Base-by-base conservation (phyloP, 2,329 filamentous ascomycete genomes). In the Pseudocercospora musae region DNA sequence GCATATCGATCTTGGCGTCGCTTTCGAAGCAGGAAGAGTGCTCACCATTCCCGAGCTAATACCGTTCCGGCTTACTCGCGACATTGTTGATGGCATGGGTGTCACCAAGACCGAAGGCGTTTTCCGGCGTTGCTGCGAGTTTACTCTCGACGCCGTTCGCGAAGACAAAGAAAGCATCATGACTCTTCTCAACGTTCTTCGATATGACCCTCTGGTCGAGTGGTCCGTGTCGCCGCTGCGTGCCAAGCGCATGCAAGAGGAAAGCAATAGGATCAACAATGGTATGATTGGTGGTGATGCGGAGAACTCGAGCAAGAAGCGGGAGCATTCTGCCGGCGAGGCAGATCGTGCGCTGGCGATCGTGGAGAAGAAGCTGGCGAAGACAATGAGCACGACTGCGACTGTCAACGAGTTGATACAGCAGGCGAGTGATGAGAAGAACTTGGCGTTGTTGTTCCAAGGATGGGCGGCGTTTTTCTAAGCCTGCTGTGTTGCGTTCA, bases 401-500 rank as follows among this genome's bases (percentile, higher is more conserved):
- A 97, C 92, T 13, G 95, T 99, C 58, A 98, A 97, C 72, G 95
- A 99, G 74, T 78, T 99, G 66, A 99, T 99, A 67, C 95, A 97
- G 74, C 90, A 96, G 78, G 94, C 95, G 7, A 94, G 90, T 1
- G 95, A 99, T 76, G 93, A 96, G 79, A 85, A 86, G 68, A 97
- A 99, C 74, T 76, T 99, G 72, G 94, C 95, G 2, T 88, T 97
- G 46, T 78, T 99, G 70, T 99, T 94, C 79, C 65, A 62, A 46
- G 75, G 75, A 8, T 75, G 73, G 74, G 70, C 71, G 48, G 73
- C 74, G 5, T 74, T 54, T 37, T 71, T 55, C 50, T 72, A 63
- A 60, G 13, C 15, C 37, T 40, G 37, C 31, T 40, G 37, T n/a
- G 4, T 37, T 37, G 33, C 33, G 33, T 37, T 21, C 42, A 46